These are phyloP conservation scores for Nicotiana benthamiana DNA, from an alignment of 257 asterid species.

Conservation along the genomic window DNA sequence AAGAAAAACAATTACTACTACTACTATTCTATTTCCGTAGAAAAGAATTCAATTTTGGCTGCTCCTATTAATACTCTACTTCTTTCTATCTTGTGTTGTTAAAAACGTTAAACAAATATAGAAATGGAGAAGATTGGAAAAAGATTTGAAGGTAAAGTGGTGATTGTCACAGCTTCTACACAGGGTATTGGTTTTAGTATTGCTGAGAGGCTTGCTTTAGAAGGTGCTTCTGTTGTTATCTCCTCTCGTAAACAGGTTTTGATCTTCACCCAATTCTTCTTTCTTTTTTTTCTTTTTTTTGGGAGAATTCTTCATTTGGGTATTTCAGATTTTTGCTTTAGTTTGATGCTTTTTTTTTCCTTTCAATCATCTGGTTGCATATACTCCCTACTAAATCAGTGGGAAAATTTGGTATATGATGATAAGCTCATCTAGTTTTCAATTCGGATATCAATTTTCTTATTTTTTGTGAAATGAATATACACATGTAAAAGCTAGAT, in stretches of 20 bases:
- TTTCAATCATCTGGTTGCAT: neutral
- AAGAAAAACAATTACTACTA: neutral
- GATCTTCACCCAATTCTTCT: neutral
- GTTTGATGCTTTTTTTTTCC: neutral
- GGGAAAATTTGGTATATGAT: neutral
- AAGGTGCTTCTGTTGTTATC: constrained; percentile 92
- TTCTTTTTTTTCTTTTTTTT: neutral
- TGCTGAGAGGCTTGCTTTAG: constrained; percentile 81
- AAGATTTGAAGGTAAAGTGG: constrained; percentile 78
- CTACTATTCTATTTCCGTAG: neutral
- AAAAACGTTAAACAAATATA: neutral
- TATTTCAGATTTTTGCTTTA: neutral
- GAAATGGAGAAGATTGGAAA: constrained; percentile 37
- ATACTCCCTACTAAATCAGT: neutral
- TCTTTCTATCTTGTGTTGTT: neutral
- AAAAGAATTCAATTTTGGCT: neutral
- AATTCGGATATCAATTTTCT: neutral
- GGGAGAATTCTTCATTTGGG: neutral
- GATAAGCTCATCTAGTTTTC: neutral
- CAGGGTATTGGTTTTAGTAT: constrained; percentile 88
- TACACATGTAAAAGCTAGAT: no score
- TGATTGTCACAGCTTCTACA: constrained; percentile 92
- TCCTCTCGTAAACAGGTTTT: constrained; percentile 82
- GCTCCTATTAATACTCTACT: neutral
- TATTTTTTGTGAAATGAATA: no score